Evolutionary conservation across 176 grass and related monocot genomes (phyloP).

Genomic region (Oryza australiensis): DNA sequence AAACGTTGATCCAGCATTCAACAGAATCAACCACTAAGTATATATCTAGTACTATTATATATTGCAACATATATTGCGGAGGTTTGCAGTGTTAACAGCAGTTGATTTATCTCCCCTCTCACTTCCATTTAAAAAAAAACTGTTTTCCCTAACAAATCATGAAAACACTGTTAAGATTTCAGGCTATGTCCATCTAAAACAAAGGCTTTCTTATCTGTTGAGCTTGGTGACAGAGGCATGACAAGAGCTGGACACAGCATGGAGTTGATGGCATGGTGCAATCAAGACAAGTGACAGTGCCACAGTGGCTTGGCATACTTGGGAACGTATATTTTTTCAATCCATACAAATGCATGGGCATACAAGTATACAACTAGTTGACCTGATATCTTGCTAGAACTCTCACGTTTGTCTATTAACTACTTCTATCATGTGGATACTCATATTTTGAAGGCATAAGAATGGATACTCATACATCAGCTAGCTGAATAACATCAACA

Average conservation of each 20-base stretch:
- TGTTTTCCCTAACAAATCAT: background rate
- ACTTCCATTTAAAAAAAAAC: background rate
- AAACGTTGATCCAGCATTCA: background rate
- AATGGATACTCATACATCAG: background rate
- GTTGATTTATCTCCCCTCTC: background rate
- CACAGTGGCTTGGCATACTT: background rate
- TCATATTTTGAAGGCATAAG: background rate
- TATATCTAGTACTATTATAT: background rate
- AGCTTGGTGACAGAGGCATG: background rate
- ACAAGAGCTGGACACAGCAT: background rate
- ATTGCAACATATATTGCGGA: background rate
- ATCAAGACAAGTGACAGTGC: background rate
- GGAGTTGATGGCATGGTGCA: background rate
- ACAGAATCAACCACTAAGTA: background rate
- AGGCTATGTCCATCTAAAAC: background rate
- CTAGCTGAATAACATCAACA: constrained; percentile 15
- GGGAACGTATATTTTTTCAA: background rate
- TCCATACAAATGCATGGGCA: background rate
- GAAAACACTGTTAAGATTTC: background rate
- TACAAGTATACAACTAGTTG: background rate
- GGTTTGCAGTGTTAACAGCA: no score
- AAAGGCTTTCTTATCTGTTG: background rate
- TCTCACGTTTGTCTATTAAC: background rate
- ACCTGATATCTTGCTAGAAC: background rate
- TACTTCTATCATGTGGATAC: background rate